These are phyloP conservation scores for Penicillium dipodomyicola DNA, from an alignment of 495 filamentous ascomycete species.

Conservation along the genomic window DNA sequence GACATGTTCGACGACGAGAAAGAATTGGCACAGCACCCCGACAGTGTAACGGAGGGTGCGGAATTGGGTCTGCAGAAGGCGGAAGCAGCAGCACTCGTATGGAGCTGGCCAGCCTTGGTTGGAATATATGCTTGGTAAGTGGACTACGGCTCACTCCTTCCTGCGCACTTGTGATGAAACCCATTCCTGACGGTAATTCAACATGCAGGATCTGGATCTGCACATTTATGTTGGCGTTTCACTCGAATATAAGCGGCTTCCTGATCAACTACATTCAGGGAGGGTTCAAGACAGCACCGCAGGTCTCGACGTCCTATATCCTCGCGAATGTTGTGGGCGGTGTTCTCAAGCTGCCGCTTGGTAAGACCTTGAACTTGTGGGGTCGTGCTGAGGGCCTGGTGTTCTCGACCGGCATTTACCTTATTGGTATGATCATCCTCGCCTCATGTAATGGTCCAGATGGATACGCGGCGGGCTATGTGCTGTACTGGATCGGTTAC, in stretches of 20 bases:
- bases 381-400: constrained; percentile 56
- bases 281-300: constrained; percentile 35
- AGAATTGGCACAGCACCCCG: constrained; percentile 22
- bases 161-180: not conserved
- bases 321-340: constrained; percentile 58
- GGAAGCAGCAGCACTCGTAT: constrained; percentile 44
- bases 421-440: constrained; percentile 47
- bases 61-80: constrained; percentile 41
- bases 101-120: constrained; percentile 34
- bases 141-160: not conserved
- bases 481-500: constrained; percentile 57
- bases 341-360: constrained; percentile 63
- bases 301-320: constrained; percentile 38
- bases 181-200: constrained; percentile 16
- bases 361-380: constrained; percentile 67
- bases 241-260: constrained; percentile 35
- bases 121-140: constrained; percentile 42
- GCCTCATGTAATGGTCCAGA: constrained; percentile 45
- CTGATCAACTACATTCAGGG: constrained; percentile 41
- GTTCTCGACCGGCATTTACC: constrained; percentile 35
- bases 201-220: constrained; percentile 41
- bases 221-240: constrained; percentile 45
- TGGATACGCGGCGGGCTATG: constrained; percentile 49
- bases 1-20: constrained; percentile 29
- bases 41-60: constrained; percentile 28